A percentile compares a stretch with the other conserved stretches of the same genome.
Conservation (phyloP, 2,329 filamentous ascomycete genomes). For the Ophiostoma populinum region DNA sequence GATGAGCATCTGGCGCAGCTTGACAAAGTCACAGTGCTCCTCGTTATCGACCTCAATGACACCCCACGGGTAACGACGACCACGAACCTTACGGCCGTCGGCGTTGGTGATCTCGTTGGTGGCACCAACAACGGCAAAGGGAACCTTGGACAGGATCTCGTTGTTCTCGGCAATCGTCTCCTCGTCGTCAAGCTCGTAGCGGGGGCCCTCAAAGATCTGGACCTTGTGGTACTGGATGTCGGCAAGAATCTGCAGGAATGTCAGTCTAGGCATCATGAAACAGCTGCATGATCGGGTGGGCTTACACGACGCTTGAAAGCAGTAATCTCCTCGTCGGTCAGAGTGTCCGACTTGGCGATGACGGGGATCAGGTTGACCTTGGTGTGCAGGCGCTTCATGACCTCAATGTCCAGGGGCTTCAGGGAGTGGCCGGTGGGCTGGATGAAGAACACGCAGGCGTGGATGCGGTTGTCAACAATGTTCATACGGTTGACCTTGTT, state of each 20-base stretch:
- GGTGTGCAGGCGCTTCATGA: slow-evolving; percentile 98
- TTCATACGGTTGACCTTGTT: slow-evolving; percentile 99
- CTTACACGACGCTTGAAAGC: slow-evolving; percentile 93
- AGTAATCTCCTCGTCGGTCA: slow-evolving; percentile 90
- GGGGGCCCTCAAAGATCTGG: slow-evolving; percentile 96
- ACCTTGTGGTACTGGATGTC: slow-evolving; percentile 96
- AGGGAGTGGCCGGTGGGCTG: slow-evolving; percentile 96
- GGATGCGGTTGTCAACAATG: slow-evolving; percentile 97
- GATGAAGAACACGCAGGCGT: slow-evolving; percentile 98
- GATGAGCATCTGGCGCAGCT: slow-evolving; percentile 99
- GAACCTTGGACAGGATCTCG: slow-evolving; percentile 99
- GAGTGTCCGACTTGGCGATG: slow-evolving; percentile 94
- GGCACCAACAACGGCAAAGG: slow-evolving; percentile 93
- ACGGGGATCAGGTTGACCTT: slow-evolving; percentile 99
- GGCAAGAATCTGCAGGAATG: slow-evolving; percentile 57
- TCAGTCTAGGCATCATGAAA: not conserved
- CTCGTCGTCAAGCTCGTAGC: slow-evolving; percentile 97
- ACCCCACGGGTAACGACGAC: slow-evolving; percentile 94
- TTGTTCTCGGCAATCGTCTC: slow-evolving; percentile 99
- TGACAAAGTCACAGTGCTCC: slow-evolving; percentile 99
- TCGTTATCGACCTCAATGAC: slow-evolving; percentile 99
- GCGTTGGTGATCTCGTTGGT: slow-evolving; percentile 83
- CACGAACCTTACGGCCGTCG: slow-evolving; percentile 89
- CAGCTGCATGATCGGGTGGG: slow-evolving; percentile 35
- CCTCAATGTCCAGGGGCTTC: slow-evolving; percentile 96